Conservation (phyloP, 305 asterid genomes). For the Euphrasia arctica region DNA sequence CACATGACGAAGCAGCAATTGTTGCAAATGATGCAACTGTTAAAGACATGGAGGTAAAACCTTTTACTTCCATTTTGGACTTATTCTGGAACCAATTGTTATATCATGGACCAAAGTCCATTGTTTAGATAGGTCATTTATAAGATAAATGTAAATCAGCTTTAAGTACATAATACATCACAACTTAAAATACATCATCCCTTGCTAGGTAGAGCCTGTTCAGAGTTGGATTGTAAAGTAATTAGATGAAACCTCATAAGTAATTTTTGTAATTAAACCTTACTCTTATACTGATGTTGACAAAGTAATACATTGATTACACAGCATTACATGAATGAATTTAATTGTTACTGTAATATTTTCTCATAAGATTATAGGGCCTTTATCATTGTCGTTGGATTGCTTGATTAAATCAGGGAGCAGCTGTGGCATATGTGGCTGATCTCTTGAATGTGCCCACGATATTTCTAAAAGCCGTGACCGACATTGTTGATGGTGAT, state of each 20-base stretch:
- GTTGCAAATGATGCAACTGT: slow-evolving; percentile 74
- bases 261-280: not conserved
- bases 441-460: slow-evolving; percentile 80
- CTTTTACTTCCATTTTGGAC: not conserved
- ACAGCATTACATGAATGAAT: not conserved
- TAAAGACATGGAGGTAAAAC: slow-evolving; percentile 98
- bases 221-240: no score
- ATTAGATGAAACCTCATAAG: not conserved
- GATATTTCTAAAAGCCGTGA: slow-evolving; percentile 84
- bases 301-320: not conserved
- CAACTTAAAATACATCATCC: no score
- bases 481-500: slow-evolving; percentile 87
- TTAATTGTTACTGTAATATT: no score
- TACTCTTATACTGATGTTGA: not conserved
- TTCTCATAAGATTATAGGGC: no score
- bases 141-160: no score
- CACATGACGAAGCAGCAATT: slow-evolving; percentile 80
- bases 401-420: slow-evolving; percentile 58
- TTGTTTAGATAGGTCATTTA: no score
- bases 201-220: no score
- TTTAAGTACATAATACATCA: no score
- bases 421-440: slow-evolving; percentile 93
- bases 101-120: no score
- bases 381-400: slow-evolving; percentile 5
- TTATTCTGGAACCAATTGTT: no score